phyloP scores from a whole-genome alignment of 257 asterid species.

The Solanum sejunctum region DNA sequence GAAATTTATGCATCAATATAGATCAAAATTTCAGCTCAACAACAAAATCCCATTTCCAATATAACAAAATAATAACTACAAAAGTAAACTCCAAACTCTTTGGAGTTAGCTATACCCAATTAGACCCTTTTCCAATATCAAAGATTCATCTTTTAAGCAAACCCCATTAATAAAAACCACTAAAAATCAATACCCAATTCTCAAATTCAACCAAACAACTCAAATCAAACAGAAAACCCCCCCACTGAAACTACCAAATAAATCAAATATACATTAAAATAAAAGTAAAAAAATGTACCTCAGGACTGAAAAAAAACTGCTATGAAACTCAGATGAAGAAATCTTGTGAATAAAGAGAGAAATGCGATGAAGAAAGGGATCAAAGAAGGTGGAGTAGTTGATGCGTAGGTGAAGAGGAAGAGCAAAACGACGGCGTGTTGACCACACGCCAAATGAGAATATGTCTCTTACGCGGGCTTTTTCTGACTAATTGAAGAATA shows the following conservation, averaged over 20 bases:
- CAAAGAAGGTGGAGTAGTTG: background rate
- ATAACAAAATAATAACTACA: background rate
- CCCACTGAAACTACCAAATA: background rate
- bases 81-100: background rate
- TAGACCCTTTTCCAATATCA: background rate
- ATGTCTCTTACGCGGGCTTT: background rate
- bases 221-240: background rate
- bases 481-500: background rate
- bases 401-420: background rate
- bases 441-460: slow-evolving; percentile 17
- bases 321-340: background rate
- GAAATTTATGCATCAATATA: background rate
- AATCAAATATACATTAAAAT: background rate
- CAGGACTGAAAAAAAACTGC: background rate
- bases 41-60: background rate
- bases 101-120: background rate
- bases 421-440: slow-evolving; percentile 14
- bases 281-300: slow-evolving; percentile 6
- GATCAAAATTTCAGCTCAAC: background rate
- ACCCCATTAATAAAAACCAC: background rate
- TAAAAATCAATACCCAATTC: background rate
- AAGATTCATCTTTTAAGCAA: background rate
- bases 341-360: background rate
- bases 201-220: background rate
- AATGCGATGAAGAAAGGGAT: background rate